A percentile compares a stretch with the other conserved stretches of the same genome.
These are phyloP conservation scores for Ramaria sp. DNA, from an alignment of 768 basidiomycete species.

Conservation along the genomic window DNA sequence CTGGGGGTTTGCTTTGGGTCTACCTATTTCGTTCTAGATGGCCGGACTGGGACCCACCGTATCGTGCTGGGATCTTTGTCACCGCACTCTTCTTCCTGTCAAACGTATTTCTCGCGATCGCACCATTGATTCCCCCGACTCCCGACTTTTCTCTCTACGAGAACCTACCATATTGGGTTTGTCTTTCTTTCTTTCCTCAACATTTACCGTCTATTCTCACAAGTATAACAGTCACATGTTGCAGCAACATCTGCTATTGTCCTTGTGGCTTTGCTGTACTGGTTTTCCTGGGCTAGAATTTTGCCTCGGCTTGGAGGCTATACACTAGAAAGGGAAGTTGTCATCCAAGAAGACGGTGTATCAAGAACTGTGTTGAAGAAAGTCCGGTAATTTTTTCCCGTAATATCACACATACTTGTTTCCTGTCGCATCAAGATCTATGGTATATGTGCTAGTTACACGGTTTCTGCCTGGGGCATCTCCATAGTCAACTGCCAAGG, in stretches of 20 bases:
- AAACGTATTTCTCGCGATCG: conserved; percentile 51
- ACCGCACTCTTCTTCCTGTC: conserved; percentile 49
- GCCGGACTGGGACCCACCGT: conserved; percentile 56
- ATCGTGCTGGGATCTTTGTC: conserved; percentile 38
- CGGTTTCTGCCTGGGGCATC: too few species aligned
- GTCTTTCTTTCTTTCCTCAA: conserved; percentile 16
- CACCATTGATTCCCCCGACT: conserved; percentile 53
- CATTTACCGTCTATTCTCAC: background rate
- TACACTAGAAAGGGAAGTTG: conserved; percentile 32
- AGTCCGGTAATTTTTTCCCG: conserved; percentile 12
- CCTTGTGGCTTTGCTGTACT: conserved; percentile 40
- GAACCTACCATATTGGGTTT: conserved; percentile 57
- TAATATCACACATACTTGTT: too few species aligned
- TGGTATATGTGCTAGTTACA: too few species aligned
- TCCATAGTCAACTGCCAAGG: too few species aligned
- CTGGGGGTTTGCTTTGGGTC: conserved; percentile 50
- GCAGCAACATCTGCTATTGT: conserved; percentile 36
- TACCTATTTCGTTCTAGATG: conserved; percentile 28
- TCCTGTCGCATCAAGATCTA: too few species aligned
- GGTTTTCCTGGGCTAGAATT: conserved; percentile 42
- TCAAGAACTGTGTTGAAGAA: conserved; percentile 41
- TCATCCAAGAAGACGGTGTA: conserved; percentile 46
- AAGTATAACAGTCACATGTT: conserved; percentile 32
- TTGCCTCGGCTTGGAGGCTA: conserved; percentile 39
- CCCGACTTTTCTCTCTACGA: conserved; percentile 38